phyloP scores from a whole-genome alignment of 306 rosid genomes.

The Dicorynia guianensis region DNA sequence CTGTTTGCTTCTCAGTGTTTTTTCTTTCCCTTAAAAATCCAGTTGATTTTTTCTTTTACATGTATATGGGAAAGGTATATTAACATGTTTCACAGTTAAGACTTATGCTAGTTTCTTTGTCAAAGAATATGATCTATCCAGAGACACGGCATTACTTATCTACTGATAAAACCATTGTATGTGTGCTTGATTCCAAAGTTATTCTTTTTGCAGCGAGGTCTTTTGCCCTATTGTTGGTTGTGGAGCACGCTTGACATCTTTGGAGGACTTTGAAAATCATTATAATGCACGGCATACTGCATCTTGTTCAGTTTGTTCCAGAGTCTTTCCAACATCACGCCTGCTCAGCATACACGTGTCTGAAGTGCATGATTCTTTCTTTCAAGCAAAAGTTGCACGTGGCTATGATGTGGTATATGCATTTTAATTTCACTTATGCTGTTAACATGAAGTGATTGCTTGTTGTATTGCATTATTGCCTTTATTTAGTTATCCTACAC shows the following conservation, averaged over 20 bases:
- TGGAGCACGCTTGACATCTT: conserved; percentile 67
- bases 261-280: conserved; percentile 91
- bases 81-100: conserved; percentile 13
- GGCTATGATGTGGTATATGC: conserved; percentile 78
- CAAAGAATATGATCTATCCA: conserved; percentile 22
- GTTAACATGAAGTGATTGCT: background rate
- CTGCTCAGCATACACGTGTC: conserved; percentile 87
- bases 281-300: conserved; percentile 87
- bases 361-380: conserved; percentile 93
- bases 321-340: conserved; percentile 85
- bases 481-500: background rate
- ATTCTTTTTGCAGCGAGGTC: conserved; percentile 57
- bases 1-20: conserved; percentile 1
- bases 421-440: conserved; percentile 13
- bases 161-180: conserved; percentile 9
- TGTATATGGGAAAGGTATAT: background rate
- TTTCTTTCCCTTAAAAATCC: background rate
- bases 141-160: background rate
- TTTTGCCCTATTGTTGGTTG: conserved; percentile 92
- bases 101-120: background rate
- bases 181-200: conserved; percentile 26
- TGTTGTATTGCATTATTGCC: background rate
- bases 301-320: conserved; percentile 83
- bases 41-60: background rate
- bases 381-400: conserved; percentile 89